Evolutionary conservation across 371 early-diverging fungal species (phyloP), one percentile per base, ranked within the genome.

Genomic region (Mucor circinelloides): DNA sequence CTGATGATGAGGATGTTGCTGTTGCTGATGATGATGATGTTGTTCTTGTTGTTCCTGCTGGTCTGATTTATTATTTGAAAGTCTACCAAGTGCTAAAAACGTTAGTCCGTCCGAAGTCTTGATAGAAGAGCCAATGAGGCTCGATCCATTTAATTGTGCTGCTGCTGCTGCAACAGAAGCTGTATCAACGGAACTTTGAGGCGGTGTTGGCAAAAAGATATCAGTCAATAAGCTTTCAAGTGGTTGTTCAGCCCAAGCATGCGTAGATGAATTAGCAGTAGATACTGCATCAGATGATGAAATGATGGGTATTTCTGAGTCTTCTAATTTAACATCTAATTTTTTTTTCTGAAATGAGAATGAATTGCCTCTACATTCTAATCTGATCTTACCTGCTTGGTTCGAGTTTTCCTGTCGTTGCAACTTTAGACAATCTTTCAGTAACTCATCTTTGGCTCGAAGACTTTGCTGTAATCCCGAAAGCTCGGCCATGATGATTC

Each of bases 371-470:
- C 15, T 10, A 10, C 15, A 27, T 52, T 52, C 23, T 15, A 52
- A 27, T 5, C 40, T 17, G 40, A 40, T 40, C 21, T 52, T 52
- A 27, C 52, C 52, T 52, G 52, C 52, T 52, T 25, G 52, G 13
- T 21, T 25, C 6, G 52, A 52, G 52, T 27, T 52, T 55, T 28
- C 42, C 30, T 55, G 56, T 10, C 34, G 50, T 38, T 54, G 55
- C 19, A 88, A 77, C 60, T 89, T 73, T 28, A 92, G 75, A 58
- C 91, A 80, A 56, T 86, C 79, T 25, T 85, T 80, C 54, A 91
- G 76, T 9, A 91, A 67, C 60, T 85, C 79, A 75, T 91, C 91
- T 68, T 90, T 91, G 31, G 83, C 79, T 57, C 73, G 77, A 80
- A 91, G 81, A 58, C 70, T 86, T 65, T 87, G 82, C 61, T 84